These are phyloP conservation scores for Kodamaea laetipori DNA, from an alignment of 805 yeast genomes.

Conservation along the genomic window DNA sequence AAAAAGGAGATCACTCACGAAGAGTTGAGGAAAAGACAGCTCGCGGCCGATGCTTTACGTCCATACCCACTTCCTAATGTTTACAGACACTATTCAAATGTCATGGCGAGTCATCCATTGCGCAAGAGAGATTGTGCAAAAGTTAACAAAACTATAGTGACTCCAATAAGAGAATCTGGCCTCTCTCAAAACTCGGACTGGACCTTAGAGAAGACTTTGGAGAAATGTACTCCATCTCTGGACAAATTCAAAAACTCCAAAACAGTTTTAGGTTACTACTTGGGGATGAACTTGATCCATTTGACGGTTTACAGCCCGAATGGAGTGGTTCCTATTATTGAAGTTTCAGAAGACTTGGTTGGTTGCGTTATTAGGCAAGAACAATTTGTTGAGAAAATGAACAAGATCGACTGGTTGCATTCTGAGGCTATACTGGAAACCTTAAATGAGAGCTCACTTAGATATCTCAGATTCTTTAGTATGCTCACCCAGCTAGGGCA, in stretches of 20 bases:
- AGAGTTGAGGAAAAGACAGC: conserved; percentile 23
- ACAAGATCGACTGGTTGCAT: conserved; percentile 22
- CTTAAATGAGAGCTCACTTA: conserved; percentile 17
- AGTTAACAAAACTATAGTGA: background rate
- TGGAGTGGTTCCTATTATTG: background rate
- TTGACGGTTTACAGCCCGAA: conserved; percentile 7
- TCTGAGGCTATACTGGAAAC: conserved; percentile 16
- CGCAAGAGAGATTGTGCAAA: background rate
- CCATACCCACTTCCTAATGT: conserved; percentile 11
- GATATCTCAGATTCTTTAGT: conserved; percentile 24
- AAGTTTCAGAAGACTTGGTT: conserved; percentile 26
- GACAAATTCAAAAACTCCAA: too few species aligned
- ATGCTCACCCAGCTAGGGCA: conserved; percentile 7
- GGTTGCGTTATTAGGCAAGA: conserved; percentile 27
- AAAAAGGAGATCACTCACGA: conserved; percentile 20
- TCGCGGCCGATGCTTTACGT: conserved; percentile 17
- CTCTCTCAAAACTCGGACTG: background rate
- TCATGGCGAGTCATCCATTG: background rate
- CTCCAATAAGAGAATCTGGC: too few species aligned
- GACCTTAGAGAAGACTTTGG: too few species aligned
- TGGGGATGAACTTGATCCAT: conserved; percentile 18
- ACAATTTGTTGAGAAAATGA: conserved; percentile 24
- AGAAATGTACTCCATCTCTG: too few species aligned
- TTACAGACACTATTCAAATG: conserved; percentile 12
- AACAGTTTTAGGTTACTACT: conserved; percentile 11